These are phyloP conservation scores for Metarhizium album DNA, from an alignment of 2,329 filamentous ascomycete genomes.

Conservation along the genomic window DNA sequence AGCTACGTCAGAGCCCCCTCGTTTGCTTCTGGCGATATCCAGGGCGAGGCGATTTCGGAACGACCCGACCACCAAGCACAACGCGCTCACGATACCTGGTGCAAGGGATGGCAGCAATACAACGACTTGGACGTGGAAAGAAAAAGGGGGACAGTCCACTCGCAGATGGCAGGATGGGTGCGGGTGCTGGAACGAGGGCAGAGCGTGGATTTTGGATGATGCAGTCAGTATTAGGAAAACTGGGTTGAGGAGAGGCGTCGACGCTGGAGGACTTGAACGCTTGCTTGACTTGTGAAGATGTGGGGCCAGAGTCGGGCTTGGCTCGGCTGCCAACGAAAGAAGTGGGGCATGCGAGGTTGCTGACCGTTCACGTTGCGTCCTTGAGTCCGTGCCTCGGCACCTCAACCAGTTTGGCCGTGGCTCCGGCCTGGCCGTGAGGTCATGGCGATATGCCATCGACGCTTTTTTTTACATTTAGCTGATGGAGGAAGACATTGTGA, in stretches of 20 bases:
- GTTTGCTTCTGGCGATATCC: background rate
- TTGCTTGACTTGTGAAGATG: slow-evolving; percentile 1
- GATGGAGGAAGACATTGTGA: too few relatives aligned
- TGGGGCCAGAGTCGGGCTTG: background rate
- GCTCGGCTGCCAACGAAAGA: background rate
- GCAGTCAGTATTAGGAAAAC: background rate
- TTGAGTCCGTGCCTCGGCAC: slow-evolving; percentile 8
- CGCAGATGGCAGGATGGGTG: background rate
- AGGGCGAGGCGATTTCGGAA: slow-evolving; percentile 2
- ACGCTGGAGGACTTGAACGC: too few relatives aligned
- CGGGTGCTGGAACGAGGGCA: background rate
- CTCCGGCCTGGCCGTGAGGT: background rate
- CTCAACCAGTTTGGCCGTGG: background rate
- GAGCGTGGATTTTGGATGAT: background rate
- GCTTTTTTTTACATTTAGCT: too few relatives aligned
- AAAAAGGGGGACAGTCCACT: background rate
- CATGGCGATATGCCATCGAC: too few relatives aligned
- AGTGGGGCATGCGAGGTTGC: background rate
- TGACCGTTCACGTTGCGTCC: background rate
- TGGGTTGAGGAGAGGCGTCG: background rate
- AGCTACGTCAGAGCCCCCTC: slow-evolving; percentile 3
- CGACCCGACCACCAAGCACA: background rate
- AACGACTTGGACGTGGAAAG: too few relatives aligned
- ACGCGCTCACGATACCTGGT: background rate
- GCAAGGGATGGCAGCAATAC: background rate